phyloP scores from a whole-genome alignment of 2,329 filamentous ascomycete genomes.

The Coniochaeta pulveracea region DNA sequence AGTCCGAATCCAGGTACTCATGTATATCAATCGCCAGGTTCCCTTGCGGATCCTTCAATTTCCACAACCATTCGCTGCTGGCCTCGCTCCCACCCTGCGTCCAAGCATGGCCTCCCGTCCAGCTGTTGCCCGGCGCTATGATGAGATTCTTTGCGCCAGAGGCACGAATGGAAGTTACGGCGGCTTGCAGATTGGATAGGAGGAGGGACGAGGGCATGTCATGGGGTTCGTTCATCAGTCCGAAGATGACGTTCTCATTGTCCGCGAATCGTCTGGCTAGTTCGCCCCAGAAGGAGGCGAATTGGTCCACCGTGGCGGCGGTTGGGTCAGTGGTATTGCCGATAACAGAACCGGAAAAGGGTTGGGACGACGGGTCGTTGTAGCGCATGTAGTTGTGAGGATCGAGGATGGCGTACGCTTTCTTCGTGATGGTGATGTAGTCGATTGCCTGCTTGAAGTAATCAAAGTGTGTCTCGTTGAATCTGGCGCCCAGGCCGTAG shows the following conservation, averaged over 20 bases:
- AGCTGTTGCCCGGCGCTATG: constrained; percentile 36
- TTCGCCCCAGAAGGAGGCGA: constrained; percentile 36
- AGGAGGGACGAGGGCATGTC: constrained; percentile 34
- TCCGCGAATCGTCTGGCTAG: constrained; percentile 31
- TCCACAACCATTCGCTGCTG: constrained; percentile 24
- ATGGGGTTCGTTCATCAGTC: constrained; percentile 39
- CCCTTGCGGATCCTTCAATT: constrained; percentile 30
- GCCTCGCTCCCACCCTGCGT: constrained; percentile 26
- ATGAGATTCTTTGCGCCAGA: constrained; percentile 32
- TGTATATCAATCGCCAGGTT: constrained; percentile 40
- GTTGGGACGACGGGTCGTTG: constrained; percentile 36
- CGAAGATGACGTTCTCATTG: constrained; percentile 36
- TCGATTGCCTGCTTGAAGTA: constrained; percentile 33
- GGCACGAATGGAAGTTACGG: constrained; percentile 30
- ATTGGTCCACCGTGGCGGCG: constrained; percentile 33
- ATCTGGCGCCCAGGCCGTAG: constrained; percentile 32
- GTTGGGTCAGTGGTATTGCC: constrained; percentile 30
- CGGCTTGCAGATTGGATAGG: constrained; percentile 34
- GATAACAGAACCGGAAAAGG: constrained; percentile 34
- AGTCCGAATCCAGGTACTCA: constrained; percentile 38
- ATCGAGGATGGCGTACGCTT: constrained; percentile 33
- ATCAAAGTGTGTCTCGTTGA: constrained; percentile 37
- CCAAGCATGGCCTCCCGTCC: constrained; percentile 35
- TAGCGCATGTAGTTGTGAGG: constrained; percentile 44
- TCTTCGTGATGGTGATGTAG: constrained; percentile 36